phyloP scores from a whole-genome alignment of 768 basidiomycete species.

The Amanita thiersii region DNA sequence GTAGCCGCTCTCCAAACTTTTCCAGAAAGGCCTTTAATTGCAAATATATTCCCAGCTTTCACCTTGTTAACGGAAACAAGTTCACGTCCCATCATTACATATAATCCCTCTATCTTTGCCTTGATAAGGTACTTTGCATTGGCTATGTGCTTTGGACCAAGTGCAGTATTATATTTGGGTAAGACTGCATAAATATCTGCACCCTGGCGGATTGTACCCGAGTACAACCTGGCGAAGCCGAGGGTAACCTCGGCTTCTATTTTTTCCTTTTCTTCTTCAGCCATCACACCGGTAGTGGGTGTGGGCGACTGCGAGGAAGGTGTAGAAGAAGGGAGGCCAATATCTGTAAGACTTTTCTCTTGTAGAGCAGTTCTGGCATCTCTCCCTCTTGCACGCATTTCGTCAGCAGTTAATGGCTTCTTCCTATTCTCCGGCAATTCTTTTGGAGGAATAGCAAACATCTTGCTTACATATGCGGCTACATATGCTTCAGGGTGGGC shows the following conservation, averaged over 20 bases:
- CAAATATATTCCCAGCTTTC: constrained; percentile 90
- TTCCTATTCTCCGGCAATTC: constrained; percentile 86
- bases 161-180: constrained; percentile 72
- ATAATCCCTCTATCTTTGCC: constrained; percentile 67
- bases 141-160: constrained; percentile 54
- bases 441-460: constrained; percentile 83
- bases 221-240: constrained; percentile 92
- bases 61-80: constrained; percentile 79
- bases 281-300: constrained; percentile 10
- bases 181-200: constrained; percentile 64
- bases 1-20: constrained; percentile 90
- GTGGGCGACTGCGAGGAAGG: neutral
- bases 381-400: constrained; percentile 62
- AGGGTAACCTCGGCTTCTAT: constrained; percentile 60
- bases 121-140: constrained; percentile 60
- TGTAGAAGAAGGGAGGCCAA: constrained; percentile 8
- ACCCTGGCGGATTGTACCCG: constrained; percentile 69
- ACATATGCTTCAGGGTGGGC: constrained; percentile 48
- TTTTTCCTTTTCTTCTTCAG: constrained; percentile 16
- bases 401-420: constrained; percentile 69
- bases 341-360: constrained; percentile 11
- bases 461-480: constrained; percentile 92
- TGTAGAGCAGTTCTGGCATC: constrained; percentile 37
- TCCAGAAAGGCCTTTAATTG: constrained; percentile 82
- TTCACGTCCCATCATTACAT: constrained; percentile 97